Percentiles rank a stretch among this genome's conserved stretches.
These are phyloP conservation scores for Eucalyptus erythrocorys DNA, from an alignment of 345 rosid genomes.

Conservation along the genomic window DNA sequence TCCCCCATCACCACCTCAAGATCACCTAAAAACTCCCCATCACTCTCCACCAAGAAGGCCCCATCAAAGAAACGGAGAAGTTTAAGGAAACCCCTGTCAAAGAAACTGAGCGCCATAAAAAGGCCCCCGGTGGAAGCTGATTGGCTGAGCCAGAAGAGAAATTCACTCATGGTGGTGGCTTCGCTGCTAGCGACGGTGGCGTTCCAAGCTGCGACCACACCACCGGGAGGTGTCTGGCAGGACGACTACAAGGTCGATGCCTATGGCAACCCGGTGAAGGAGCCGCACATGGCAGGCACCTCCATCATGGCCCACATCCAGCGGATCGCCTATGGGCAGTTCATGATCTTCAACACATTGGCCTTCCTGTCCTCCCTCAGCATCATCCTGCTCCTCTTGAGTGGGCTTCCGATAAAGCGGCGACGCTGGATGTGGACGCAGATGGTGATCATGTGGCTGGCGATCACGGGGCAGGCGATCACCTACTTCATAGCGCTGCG, in stretches of 20 bases:
- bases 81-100: neutral
- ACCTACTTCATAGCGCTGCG: constrained; percentile 1
- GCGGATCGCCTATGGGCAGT: neutral
- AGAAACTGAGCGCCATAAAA: neutral
- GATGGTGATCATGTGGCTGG: constrained; percentile 4
- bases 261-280: neutral
- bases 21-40: neutral
- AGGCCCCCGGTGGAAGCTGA: neutral
- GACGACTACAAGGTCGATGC: neutral
- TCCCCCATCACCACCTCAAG: neutral
- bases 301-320: constrained; percentile 8
- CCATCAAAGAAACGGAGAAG: neutral
- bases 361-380: constrained; percentile 16
- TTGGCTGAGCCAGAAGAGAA: constrained; percentile 9
- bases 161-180: constrained; percentile 16
- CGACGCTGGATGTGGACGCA: neutral
- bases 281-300: constrained; percentile 5
- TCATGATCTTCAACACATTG: constrained; percentile 1
- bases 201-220: constrained; percentile 15
- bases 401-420: constrained; percentile 5
- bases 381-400: constrained; percentile 4
- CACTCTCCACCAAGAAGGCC: neutral
- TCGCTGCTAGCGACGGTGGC: constrained; percentile 16
- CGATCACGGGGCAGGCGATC: neutral
- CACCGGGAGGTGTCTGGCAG: constrained; percentile 16